A percentile compares a stretch with the other conserved stretches of the same genome.
These are phyloP conservation scores for Marchantia polymorpha DNA, from an alignment of 225 moss, liverwort and hornwort species.

Conservation along the genomic window DNA sequence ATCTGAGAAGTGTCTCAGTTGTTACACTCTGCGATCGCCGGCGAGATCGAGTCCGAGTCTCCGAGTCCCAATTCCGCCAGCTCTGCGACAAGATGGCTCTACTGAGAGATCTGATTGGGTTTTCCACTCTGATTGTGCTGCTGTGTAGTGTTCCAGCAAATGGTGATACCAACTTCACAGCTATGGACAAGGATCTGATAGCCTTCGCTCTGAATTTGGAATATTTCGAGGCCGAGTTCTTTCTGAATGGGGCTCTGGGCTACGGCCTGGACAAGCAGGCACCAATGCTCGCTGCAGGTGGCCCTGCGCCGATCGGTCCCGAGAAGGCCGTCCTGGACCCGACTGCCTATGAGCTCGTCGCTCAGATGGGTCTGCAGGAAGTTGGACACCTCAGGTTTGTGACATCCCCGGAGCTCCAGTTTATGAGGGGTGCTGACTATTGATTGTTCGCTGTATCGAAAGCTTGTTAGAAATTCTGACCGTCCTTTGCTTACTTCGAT, in stretches of 20 bases:
- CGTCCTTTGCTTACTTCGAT: background rate
- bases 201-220: conserved; percentile 69
- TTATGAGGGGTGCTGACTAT: no score
- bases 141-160: no score
- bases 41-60: no score
- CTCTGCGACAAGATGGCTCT: no score
- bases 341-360: conserved; percentile 30
- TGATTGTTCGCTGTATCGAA: no score
- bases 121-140: no score
- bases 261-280: conserved; percentile 57
- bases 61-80: no score
- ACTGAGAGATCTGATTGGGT: no score
- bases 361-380: conserved; percentile 70
- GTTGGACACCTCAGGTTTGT: conserved; percentile 64
- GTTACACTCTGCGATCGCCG: no score
- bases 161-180: conserved; percentile 5
- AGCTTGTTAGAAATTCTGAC: background rate
- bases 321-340: conserved; percentile 60
- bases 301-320: conserved; percentile 53
- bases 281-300: conserved; percentile 46
- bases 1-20: no score
- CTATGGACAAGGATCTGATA: conserved; percentile 27
- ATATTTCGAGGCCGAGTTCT: conserved; percentile 77
- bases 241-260: conserved; percentile 45
- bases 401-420: background rate